These are phyloP conservation scores for Claviceps quebecensis DNA, from an alignment of 2,329 filamentous ascomycete species.

Conservation along the genomic window DNA sequence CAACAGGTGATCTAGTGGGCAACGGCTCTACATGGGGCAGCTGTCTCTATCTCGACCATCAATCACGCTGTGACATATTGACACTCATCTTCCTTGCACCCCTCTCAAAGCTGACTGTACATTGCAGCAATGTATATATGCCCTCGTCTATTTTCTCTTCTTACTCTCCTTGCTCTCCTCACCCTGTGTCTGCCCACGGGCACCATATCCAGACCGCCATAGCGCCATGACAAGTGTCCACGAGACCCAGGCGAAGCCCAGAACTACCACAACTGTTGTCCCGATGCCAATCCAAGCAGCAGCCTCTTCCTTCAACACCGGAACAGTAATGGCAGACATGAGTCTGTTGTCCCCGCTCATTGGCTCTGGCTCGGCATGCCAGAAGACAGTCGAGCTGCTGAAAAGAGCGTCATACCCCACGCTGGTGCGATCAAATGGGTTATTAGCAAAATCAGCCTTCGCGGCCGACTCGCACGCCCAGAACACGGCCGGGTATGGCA, in stretches of 20 bases:
- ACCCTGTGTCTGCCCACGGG: not conserved
- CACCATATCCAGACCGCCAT: slow-evolving; percentile 2
- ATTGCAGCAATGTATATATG: not conserved
- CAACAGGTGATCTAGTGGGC: no score
- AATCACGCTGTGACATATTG: no score
- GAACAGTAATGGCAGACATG: slow-evolving; percentile 44
- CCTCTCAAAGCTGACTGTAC: not conserved
- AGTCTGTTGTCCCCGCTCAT: slow-evolving; percentile 22
- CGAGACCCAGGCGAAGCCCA: slow-evolving; percentile 58
- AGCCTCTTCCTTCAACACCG: slow-evolving; percentile 45
- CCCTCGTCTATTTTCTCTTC: slow-evolving; percentile 1
- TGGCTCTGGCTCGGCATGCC: slow-evolving; percentile 52
- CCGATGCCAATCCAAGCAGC: slow-evolving; percentile 34
- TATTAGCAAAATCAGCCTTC: slow-evolving; percentile 53
- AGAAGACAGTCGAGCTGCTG: slow-evolving; percentile 63
- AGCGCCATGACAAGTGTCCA: slow-evolving; percentile 34
- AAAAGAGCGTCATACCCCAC: slow-evolving; percentile 81
- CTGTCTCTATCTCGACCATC: no score
- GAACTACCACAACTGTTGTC: slow-evolving; percentile 42
- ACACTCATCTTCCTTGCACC: not conserved
- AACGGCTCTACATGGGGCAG: no score
- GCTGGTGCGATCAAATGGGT: slow-evolving; percentile 73
- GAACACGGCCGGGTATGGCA: slow-evolving; percentile 75
- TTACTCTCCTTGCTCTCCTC: slow-evolving; percentile 1
- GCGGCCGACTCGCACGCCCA: slow-evolving; percentile 69